Base-by-base conservation (phyloP, 2,329 filamentous ascomycete species). In the Hymenoscyphus fructigenus region DNA sequence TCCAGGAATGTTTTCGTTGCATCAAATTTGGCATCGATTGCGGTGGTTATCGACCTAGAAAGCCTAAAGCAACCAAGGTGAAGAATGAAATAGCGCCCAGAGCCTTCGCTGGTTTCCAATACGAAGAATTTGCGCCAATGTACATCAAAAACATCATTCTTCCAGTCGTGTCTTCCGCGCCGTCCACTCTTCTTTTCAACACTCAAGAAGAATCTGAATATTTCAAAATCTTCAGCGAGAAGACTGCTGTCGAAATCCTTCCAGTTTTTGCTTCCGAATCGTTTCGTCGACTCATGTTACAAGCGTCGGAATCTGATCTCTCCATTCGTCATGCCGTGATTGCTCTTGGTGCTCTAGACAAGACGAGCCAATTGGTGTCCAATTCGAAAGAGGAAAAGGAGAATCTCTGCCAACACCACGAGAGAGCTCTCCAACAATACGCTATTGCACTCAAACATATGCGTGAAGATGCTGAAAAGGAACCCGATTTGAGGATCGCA, bases 401-500 rank as follows among this genome's bases (percentile, higher is more conserved):
- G 10, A 59, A 32, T 15, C 56, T 65, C 1, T 38, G 56, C 12
- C 53, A 62, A 7, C 69, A 71, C 50, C 67, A 70, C 58, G 61
- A 66, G 28, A 63, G 57, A 38, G 68, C 68, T 50, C 61, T 68
- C 44, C 67, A 64, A 41, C 63, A 63, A 29, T 69, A 68, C 34
- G 61, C 64, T 17, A 63, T 34, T 47, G 69, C 65, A 20, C 62
- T 66, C 20, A 65, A 65, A 15, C 57, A 65, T 14, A 69, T 69
- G 66, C 62, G 64, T 4, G 61, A 62, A 26, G 60, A 66, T 34
- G 67, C 66, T 38, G 28, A 78, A 29, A 77, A 79, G 2, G 77
- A 80, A 9, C 78, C 78, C 0, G 74, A 75, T 26, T 79, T 79
- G 78, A 73, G 78, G 36, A 71, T 71, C n/a, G 70, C 79, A n/a